Evolutionary conservation across 768 basidiomycete species (phyloP).

Genomic region (Daedaleopsis nitida): DNA sequence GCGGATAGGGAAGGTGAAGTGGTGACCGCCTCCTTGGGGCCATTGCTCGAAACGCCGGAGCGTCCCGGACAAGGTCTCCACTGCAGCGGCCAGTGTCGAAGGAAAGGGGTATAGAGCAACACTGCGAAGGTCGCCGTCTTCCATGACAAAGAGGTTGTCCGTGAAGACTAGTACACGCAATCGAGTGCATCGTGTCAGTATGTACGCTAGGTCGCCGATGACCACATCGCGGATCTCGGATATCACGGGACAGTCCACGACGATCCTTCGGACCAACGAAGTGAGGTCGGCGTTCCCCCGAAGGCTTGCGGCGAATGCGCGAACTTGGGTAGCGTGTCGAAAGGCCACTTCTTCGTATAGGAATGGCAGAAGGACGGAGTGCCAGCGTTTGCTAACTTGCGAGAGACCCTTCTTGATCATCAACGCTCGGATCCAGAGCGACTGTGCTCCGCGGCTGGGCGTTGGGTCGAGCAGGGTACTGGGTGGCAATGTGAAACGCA

Average conservation of each 20-base stretch:
- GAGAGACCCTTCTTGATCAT: background rate
- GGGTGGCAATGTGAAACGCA: background rate
- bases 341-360: constrained; percentile 7
- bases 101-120: background rate
- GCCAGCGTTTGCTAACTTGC: constrained; percentile 2
- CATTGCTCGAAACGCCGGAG: constrained; percentile 5
- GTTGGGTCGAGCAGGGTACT: background rate
- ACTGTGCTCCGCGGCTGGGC: background rate
- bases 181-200: background rate
- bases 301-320: background rate
- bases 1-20: constrained; percentile 1
- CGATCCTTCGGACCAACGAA: background rate
- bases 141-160: constrained; percentile 5
- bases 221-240: background rate
- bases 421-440: background rate
- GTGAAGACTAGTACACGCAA: constrained; percentile 5
- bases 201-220: background rate
- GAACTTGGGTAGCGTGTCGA: background rate
- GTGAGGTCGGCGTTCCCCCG: background rate
- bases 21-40: constrained; percentile 3
- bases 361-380: background rate
- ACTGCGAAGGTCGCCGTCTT: background rate
- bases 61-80: background rate
- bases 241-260: constrained; percentile 1
- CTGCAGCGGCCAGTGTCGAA: background rate